These are phyloP conservation scores for Monilinia fructicola DNA, from an alignment of 2,329 filamentous ascomycete species.

Conservation along the genomic window DNA sequence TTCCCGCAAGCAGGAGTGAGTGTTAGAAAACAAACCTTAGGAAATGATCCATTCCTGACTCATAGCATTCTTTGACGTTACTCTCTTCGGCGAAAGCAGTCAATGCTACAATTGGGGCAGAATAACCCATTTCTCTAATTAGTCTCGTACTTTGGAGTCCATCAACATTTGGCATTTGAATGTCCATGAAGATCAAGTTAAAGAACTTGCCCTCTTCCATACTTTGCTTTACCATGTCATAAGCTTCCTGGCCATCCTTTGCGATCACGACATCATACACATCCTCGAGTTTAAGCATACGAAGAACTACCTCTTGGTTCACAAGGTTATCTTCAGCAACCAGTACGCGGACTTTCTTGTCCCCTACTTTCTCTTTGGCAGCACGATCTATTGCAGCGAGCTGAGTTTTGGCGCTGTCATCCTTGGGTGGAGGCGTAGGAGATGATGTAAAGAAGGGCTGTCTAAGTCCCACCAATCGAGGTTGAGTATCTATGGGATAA, in stretches of 20 bases:
- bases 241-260: conserved; percentile 82
- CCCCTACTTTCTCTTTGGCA: conserved; percentile 57
- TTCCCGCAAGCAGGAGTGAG: not conserved
- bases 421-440: conserved; percentile 24
- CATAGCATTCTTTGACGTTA: conserved; percentile 82
- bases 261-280: conserved; percentile 88
- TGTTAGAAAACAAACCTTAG: conserved; percentile 44
- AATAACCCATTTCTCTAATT: conserved; percentile 84
- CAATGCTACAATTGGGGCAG: conserved; percentile 82
- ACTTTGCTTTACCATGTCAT: conserved; percentile 78
- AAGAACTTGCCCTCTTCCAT: conserved; percentile 74
- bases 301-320: conserved; percentile 61
- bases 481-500: conserved; percentile 63
- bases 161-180: conserved; percentile 91
- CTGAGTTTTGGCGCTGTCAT: conserved; percentile 52
- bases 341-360: conserved; percentile 71
- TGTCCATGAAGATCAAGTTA: conserved; percentile 93
- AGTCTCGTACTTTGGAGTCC: conserved; percentile 82
- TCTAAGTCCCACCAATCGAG: conserved; percentile 77
- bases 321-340: conserved; percentile 79
- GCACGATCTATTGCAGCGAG: conserved; percentile 64
- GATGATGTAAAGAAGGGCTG: conserved; percentile 69
- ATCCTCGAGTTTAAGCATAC: conserved; percentile 71
- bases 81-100: conserved; percentile 90
- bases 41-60: conserved; percentile 91